These are phyloP conservation scores for Microbotryum scabiosae DNA, from an alignment of 1,284 basidiomycete species.

Conservation along the genomic window DNA sequence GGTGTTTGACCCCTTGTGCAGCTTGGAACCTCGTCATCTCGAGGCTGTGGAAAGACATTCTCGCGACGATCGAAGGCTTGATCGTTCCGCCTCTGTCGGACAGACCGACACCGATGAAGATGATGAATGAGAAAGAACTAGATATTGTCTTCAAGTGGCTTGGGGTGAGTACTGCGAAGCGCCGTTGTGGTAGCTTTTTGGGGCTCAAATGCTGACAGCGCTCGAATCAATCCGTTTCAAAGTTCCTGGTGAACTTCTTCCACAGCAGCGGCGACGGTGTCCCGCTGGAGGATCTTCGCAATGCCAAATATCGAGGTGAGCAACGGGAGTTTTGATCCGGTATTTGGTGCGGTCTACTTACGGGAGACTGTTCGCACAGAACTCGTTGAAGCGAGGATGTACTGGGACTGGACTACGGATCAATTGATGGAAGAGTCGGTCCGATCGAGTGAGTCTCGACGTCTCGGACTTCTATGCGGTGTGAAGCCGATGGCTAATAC, in stretches of 20 bases:
- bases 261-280: conserved; percentile 82
- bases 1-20: background rate
- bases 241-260: conserved; percentile 93
- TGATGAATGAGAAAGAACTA: conserved; percentile 86
- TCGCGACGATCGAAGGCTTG: conserved; percentile 76
- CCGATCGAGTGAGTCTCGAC: conserved; percentile 12
- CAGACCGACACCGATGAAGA: conserved; percentile 78
- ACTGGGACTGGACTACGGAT: conserved; percentile 83
- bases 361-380: conserved; percentile 38
- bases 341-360: conserved; percentile 1
- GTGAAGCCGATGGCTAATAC: conserved; percentile 17
- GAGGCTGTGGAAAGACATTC: conserved; percentile 85
- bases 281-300: conserved; percentile 79
- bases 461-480: background rate
- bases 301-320: conserved; percentile 77
- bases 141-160: conserved; percentile 98
- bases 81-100: conserved; percentile 88
- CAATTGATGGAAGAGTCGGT: conserved; percentile 29
- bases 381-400: conserved; percentile 76
- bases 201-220: background rate
- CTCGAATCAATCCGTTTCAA: background rate
- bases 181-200: background rate
- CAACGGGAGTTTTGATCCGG: conserved; percentile 14
- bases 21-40: conserved; percentile 28
- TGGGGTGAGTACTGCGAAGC: conserved; percentile 50